Base-by-base conservation (phyloP, 2,329 filamentous ascomycete genomes). In the Microcera coccophila region DNA sequence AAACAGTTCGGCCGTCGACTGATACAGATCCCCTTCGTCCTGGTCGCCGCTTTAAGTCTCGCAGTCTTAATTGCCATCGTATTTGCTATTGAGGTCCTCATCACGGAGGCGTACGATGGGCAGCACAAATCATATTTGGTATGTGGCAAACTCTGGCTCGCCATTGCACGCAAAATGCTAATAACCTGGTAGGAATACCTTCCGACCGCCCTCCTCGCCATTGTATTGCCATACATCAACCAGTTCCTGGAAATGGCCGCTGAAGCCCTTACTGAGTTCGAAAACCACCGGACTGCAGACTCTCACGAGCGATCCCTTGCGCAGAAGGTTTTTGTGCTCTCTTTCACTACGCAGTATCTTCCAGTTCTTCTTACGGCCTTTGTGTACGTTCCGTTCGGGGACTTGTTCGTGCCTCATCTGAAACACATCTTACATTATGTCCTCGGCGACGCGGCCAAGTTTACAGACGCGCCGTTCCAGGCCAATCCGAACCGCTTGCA, bases 301-400 rank as follows among this genome's bases (percentile, higher is more conserved):
- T 71, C 77, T 16, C 82, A 86, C 57, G 81, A 88, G 47, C 76
- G 80, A 47, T 82, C 84, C 0, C 72, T 86, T 51, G 86, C 83
- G 0, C 78, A 84, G 48, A 90, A 90, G 70, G 76, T 85, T 7
- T 89, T 90, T 45, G 73, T 87, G 24, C 76, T 90, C 59, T 87
- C 85, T 69, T 87, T 89, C 68, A 87, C 90, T 64, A 88, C 85
- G 11, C 85, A 86, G 4, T 90, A 90, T 59, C 72, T 89, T 1
- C 84, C 84, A 1, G 84, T 87, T 35, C 75, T 89, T 48, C 70
- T 90, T 5, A 90, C 85, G 0, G 85, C 86, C 0, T 90, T 90
- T 55, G 76, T 90, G 39, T 90, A 90, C 58, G 82, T 90, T 2
- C 86, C 86, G 0, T 87, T 88, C 49, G 85, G 84, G 20, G 74